A percentile compares a stretch with the other conserved stretches of the same genome.
These are phyloP conservation scores for Neurospora sublineolata DNA, from an alignment of 495 filamentous ascomycete species.

Conservation along the genomic window DNA sequence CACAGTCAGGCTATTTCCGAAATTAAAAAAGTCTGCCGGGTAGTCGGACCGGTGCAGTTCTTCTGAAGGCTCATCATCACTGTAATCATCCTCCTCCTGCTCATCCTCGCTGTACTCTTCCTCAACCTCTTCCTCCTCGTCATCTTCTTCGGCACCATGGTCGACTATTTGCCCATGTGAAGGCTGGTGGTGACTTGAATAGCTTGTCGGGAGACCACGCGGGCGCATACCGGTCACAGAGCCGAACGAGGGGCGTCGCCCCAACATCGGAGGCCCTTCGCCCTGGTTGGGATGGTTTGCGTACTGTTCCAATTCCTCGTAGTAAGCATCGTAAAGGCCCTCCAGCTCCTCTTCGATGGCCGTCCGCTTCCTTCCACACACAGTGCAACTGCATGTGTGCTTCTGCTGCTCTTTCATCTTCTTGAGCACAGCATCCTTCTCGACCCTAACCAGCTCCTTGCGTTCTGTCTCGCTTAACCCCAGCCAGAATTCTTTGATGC, in stretches of 20 bases:
- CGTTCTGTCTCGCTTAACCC: constrained; percentile 91
- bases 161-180: constrained; percentile 45
- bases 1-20: constrained; percentile 92
- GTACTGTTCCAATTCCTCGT: constrained; percentile 94
- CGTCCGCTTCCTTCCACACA: constrained; percentile 90
- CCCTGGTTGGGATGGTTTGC: constrained; percentile 74
- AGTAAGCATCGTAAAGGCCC: constrained; percentile 98
- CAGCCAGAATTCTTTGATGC: constrained; percentile 97
- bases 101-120: constrained; percentile 34
- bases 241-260: constrained; percentile 45
- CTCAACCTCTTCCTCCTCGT: constrained; percentile 43
- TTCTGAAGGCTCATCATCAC: constrained; percentile 44
- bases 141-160: constrained; percentile 47
- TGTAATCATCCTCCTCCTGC: constrained; percentile 41
- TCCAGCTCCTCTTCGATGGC: constrained; percentile 98
- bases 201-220: constrained; percentile 35
- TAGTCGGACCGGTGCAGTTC: constrained; percentile 54
- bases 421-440: constrained; percentile 93
- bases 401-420: constrained; percentile 99
- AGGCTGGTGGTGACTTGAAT: constrained; percentile 35
- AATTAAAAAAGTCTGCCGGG: constrained; percentile 80
- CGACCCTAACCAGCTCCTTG: constrained; percentile 88
- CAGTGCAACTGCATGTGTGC: constrained; percentile 95
- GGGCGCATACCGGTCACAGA: constrained; percentile 41
- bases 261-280: constrained; percentile 49